Evolutionary conservation across 129 eudicot species (phyloP), one percentile per base, ranked within the genome.

Genomic region (Glebionis coronaria): DNA sequence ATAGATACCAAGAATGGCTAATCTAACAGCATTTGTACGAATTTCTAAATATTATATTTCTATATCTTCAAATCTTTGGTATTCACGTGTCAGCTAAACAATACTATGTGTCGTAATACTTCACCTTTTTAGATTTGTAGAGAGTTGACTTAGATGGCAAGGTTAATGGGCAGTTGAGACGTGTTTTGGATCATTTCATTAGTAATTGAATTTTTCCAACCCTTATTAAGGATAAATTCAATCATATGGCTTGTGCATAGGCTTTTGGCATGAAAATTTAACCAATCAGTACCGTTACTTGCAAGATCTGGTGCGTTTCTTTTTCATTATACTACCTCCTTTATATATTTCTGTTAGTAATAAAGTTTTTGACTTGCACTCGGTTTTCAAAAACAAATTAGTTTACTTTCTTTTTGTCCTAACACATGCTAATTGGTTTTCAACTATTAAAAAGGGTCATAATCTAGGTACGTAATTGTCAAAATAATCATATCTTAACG

Each of bases 101-200:
- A n/a, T n/a, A n/a, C n/a, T n/a, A n/a, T n/a, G n/a, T n/a, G n/a
- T n/a, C n/a, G n/a, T n/a, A n/a, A n/a, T n/a, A n/a, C n/a, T n/a
- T n/a, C n/a, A n/a, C n/a, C n/a, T n/a, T n/a, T n/a, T n/a, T n/a
- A n/a, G n/a, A n/a, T n/a, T n/a, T 88, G 71, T 88, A 88, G 88
- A 85, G 49, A 55, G 82, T 88, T 54, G 96, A 88, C 56, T 66
- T 88, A 74, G 84, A 88, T 64, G 96, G 96, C 31, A 88, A 88
- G 76, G 96, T 88, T 65, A 88, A 82, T n/a, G n/a, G n/a, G n/a
- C n/a, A n/a, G n/a, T n/a, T n/a, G n/a, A n/a, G n/a, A n/a, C n/a
- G n/a, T n/a, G 96, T 76, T 88, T 88, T 76, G 96, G 96, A 29
- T 67, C 96, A 55, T 88, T 88, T 78, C 96, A 82, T 35, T 85